Conservation (phyloP, 306 rosid genomes). For the Macrotyloma uniflorum region DNA sequence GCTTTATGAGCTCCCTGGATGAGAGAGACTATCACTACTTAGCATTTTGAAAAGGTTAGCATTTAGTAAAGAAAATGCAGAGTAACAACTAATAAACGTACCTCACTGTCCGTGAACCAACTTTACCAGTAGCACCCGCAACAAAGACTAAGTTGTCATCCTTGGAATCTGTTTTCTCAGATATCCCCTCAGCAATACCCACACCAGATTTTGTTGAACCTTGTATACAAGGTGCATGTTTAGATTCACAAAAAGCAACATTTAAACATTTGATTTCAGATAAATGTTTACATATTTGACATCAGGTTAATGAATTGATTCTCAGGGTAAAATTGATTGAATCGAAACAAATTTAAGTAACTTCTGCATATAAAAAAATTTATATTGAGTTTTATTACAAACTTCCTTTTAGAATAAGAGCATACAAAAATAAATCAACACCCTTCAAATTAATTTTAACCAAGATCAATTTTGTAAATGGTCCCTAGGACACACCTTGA, state of each 20-base stretch:
- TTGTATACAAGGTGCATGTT: constrained; percentile 11
- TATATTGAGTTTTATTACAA: background rate
- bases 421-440: background rate
- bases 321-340: background rate
- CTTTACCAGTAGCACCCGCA: constrained; percentile 98
- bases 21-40: constrained; percentile 18
- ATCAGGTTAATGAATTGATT: background rate
- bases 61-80: background rate
- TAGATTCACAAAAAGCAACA: background rate
- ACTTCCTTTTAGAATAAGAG: background rate
- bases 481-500: background rate
- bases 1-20: constrained; percentile 95
- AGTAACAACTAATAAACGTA: constrained; percentile 33
- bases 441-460: background rate
- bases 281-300: background rate
- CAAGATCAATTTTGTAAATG: background rate
- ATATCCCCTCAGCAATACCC: constrained; percentile 41
- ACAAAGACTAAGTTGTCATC: constrained; percentile 86
- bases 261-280: background rate
- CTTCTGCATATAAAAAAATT: background rate
- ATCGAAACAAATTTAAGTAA: background rate
- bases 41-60: constrained; percentile 21
- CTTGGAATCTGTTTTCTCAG: constrained; percentile 54
- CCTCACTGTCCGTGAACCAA: constrained; percentile 97
- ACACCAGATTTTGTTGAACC: constrained; percentile 54